Conservation (phyloP, 768 basidiomycete species). For the Hypholoma sublateritium region DNA sequence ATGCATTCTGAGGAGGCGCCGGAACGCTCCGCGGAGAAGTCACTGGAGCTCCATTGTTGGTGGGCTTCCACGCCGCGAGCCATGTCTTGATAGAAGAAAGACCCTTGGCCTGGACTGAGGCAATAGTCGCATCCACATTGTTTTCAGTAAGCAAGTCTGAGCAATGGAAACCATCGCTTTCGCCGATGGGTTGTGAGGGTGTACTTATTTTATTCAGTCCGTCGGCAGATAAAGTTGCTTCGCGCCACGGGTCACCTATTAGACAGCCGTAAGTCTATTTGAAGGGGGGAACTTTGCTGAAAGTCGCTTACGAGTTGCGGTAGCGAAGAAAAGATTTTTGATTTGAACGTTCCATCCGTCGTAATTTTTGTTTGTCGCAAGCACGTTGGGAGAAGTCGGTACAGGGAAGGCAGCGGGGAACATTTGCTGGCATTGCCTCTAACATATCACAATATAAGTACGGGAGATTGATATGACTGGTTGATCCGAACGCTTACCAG, state of each 20-base stretch:
- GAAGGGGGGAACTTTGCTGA: background rate
- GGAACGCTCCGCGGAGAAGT: constrained; percentile 12
- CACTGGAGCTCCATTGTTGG: constrained; percentile 4
- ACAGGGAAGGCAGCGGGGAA: constrained; percentile 57
- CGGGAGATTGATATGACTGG: too few species aligned
- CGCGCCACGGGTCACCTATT: constrained; percentile 70
- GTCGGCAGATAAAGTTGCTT: constrained; percentile 62
- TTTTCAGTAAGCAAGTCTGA: constrained; percentile 52
- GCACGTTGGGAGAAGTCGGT: constrained; percentile 40
- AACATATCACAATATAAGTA: background rate
- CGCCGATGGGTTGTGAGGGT: constrained; percentile 49
- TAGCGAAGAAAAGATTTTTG: constrained; percentile 64
- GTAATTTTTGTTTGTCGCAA: constrained; percentile 45
- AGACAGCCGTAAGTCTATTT: background rate
- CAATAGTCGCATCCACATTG: constrained; percentile 47
- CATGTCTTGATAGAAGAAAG: constrained; percentile 54
- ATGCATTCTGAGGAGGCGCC: constrained; percentile 7
- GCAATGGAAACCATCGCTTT: constrained; percentile 64
- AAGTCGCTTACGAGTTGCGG: constrained; percentile 53
- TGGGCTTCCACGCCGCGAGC: constrained; percentile 38
- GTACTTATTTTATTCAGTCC: constrained; percentile 44
- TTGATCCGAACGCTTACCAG: constrained; percentile 31
- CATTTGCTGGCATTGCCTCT: constrained; percentile 68
- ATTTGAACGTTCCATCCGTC: constrained; percentile 60
- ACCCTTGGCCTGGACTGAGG: constrained; percentile 51